phyloP scores from a whole-genome alignment of 306 rosid genomes.

The Acacia melanoxylon region DNA sequence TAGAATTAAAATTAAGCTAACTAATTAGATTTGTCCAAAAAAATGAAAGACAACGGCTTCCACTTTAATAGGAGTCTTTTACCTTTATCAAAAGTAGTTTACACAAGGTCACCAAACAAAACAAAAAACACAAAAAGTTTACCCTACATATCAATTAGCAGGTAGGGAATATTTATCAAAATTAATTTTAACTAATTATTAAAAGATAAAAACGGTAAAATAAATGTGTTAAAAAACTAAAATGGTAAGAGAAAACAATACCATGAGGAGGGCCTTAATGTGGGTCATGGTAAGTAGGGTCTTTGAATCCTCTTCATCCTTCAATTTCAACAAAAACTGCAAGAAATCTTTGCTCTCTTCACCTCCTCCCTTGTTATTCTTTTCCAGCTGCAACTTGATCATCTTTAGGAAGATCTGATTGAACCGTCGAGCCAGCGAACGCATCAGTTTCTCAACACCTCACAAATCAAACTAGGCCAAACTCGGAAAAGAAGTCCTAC shows the following conservation, averaged over 20 bases:
- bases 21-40: no score
- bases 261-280: neutral
- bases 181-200: no score
- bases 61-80: no score
- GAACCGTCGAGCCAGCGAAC: conserved; percentile 19
- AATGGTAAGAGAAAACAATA: neutral
- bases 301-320: neutral
- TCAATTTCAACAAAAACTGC: neutral
- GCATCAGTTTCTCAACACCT: conserved; percentile 56
- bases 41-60: no score
- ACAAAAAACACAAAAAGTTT: no score
- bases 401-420: conserved; percentile 61
- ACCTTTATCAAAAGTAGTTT: no score
- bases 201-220: no score
- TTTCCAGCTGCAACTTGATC: conserved; percentile 37
- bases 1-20: no score
- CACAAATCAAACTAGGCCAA: conserved; percentile 81
- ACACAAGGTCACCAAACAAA: no score
- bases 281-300: neutral
- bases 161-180: no score
- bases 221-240: neutral
- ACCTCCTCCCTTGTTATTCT: neutral
- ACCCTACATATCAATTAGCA: no score
- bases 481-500: conserved; percentile 66
- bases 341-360: neutral